Base-by-base conservation (phyloP, 2,329 filamentous ascomycete genomes). In the Pochonia chlamydosporia region DNA sequence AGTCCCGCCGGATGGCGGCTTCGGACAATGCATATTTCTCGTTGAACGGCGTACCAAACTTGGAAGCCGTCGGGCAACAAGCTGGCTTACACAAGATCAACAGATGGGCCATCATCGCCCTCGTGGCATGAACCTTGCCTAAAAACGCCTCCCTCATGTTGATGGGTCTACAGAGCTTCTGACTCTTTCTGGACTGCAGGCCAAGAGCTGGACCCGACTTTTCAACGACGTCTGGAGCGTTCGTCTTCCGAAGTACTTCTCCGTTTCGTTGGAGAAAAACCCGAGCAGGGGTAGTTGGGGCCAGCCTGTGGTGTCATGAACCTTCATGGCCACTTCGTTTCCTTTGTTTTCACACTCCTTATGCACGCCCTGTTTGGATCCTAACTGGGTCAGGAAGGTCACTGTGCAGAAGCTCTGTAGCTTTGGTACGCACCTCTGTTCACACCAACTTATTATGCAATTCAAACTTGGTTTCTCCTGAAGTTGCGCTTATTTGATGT, bases 101-200 rank as follows among this genome's bases (percentile, higher is more conserved):
- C 13, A 8, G 14, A 31, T n/a, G 14, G 41, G 33, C 11, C 40
- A 8, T 31, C 40, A 24, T n/a, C n/a, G 2, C 18, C 16, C 41
- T 43, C 41, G 41, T 43, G 41, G 41, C 40, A 24, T 35, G 11
- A 43, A 31, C 41, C 41, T 35, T 43, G 41, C 24, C 31, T 28
- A 16, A 43, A n/a, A 20, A 24, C 28, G 18, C 30, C 41, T 43
- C 41, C 4, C 21, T 11, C 30, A 13, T n/a, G n/a, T n/a, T n/a
- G 14, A 35, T 14, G 28, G 31, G n/a, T 16, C n/a, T 18, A 14
- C 31, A 35, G 31, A 16, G 31, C 31, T 35, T 33, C 31, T 35
- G 31, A 35, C 9, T 10, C 31, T 35, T 6, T 33, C 10, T 33
- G 30, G 10, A 14, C 30, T 4, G 31, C 14, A 18, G 16, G 31